A percentile compares a stretch with the other conserved stretches of the same genome.
Conservation (phyloP, 2,329 filamentous ascomycete genomes). For the Apiospora hydei region DNA sequence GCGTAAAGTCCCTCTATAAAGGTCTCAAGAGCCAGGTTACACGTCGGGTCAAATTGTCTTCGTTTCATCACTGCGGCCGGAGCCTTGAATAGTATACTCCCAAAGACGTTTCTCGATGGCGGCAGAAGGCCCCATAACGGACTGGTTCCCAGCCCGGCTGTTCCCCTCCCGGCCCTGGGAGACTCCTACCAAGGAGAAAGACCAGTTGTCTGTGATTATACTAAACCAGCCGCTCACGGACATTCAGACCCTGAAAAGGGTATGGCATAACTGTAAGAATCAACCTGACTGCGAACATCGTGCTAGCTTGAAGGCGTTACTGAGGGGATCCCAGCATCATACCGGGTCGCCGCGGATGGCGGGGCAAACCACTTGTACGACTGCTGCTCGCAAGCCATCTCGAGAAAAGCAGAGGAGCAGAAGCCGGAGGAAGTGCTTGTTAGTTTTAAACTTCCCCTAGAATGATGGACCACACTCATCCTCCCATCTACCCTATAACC, state of each 20-base stretch:
- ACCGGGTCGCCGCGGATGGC: constrained; percentile 86
- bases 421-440: constrained; percentile 7
- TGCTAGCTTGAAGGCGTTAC: background rate
- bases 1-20: background rate
- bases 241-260: constrained; percentile 35
- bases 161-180: constrained; percentile 35
- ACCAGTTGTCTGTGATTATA: constrained; percentile 59
- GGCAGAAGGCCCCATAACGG: constrained; percentile 23
- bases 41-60: background rate
- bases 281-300: background rate
- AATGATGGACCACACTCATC: background rate
- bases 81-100: background rate
- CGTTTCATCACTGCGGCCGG: background rate
- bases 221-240: constrained; percentile 65
- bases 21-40: background rate
- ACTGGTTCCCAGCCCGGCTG: constrained; percentile 46
- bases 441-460: background rate
- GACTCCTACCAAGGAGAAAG: constrained; percentile 30
- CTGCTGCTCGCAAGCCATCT: constrained; percentile 26
- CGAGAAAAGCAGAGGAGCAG: background rate
- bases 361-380: constrained; percentile 80
- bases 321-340: constrained; percentile 55
- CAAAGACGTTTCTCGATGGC: background rate
- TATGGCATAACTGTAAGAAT: constrained; percentile 39
- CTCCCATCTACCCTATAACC: constrained; percentile 10